Conservation (phyloP, 306 rosid genomes). For the Vachellia pachyceras region DNA sequence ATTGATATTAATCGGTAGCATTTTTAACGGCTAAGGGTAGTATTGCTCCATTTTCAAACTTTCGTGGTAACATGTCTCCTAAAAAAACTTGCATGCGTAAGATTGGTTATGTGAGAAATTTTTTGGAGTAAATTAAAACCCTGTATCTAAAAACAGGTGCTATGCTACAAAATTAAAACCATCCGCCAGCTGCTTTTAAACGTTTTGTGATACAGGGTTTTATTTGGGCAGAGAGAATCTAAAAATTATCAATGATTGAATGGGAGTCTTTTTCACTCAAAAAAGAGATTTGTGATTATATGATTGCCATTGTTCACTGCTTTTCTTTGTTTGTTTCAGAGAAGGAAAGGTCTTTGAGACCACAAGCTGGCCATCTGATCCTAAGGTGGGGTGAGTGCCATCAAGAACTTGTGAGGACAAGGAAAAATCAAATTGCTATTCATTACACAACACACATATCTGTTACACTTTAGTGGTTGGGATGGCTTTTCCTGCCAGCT, state of each 20-base stretch:
- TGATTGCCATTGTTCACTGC: background rate
- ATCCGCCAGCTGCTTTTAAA: background rate
- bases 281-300: background rate
- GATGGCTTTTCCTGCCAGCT: background rate
- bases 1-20: too few species aligned
- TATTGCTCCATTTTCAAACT: too few species aligned
- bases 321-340: background rate
- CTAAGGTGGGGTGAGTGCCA: background rate
- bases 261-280: background rate
- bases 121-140: too few species aligned
- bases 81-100: too few species aligned
- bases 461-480: background rate
- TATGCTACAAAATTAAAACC: background rate
- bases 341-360: background rate
- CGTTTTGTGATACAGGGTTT: background rate
- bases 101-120: too few species aligned
- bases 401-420: background rate
- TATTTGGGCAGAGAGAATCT: background rate
- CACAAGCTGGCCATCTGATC: background rate
- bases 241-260: conserved; percentile 11
- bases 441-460: background rate
- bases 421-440: background rate
- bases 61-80: too few species aligned
- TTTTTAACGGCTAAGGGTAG: too few species aligned
- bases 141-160: too few species aligned